Conservation (phyloP, 73 alveolate genomes). For the Effrenium voratum region DNA sequence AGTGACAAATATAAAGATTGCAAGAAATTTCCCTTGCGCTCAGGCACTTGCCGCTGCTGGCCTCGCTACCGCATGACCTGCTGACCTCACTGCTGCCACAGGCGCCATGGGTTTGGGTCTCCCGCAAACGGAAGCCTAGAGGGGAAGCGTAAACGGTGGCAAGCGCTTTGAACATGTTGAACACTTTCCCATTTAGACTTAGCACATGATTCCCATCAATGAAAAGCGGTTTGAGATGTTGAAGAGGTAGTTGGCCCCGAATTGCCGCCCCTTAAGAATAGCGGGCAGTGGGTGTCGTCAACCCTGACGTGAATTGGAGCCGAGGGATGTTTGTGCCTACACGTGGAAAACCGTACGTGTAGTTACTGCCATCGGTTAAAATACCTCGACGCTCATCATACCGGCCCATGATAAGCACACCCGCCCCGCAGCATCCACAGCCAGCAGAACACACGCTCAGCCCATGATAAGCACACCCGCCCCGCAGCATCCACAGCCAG, state of each 20-base stretch:
- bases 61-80: conserved; percentile 47
- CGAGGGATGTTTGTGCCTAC: neutral
- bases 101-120: neutral
- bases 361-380: neutral
- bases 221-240: neutral
- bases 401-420: too few relatives aligned
- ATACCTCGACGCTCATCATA: neutral
- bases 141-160: neutral
- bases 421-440: neutral
- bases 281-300: neutral
- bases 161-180: neutral
- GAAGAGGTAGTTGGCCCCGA: neutral
- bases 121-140: neutral
- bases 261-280: neutral
- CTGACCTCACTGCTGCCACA: conserved; percentile 46
- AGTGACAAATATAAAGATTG: too few relatives aligned
- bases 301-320: too few relatives aligned
- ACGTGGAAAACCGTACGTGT: neutral
- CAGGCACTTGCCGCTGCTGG: conserved; percentile 82
- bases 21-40: too few relatives aligned
- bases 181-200: neutral
- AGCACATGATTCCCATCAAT: neutral
- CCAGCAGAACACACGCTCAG: too few relatives aligned
- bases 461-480: neutral
- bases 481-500: too few relatives aligned